These are phyloP conservation scores for Sporobolus alterniflorus DNA, from an alignment of 202 grass and related monocot genomes.

Conservation along the genomic window DNA sequence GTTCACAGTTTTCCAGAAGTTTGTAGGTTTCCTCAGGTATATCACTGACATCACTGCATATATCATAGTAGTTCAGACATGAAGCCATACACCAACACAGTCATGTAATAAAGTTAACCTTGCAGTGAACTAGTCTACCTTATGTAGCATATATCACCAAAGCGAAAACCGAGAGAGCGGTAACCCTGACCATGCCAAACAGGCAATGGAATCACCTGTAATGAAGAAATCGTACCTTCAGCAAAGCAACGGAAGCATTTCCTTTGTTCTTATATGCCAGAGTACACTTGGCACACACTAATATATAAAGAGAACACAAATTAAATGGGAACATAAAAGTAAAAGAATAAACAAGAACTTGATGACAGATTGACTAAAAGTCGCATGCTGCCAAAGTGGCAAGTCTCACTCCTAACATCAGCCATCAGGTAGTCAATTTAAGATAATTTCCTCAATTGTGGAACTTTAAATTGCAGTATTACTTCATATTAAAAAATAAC, in stretches of 20 bases:
- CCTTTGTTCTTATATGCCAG: neutral
- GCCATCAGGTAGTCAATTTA: neutral
- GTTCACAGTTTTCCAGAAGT: conserved; percentile 84
- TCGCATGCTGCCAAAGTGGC: neutral
- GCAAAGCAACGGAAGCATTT: conserved; percentile 20
- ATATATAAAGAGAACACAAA: conserved; percentile 3
- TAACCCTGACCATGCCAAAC: conserved; percentile 95
- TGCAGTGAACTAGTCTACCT: conserved; percentile 57
- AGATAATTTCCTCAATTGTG: neutral
- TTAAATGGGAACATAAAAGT: neutral
- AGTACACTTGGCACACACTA: neutral
- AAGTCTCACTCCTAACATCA: conserved; percentile 16
- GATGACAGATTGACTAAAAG: neutral
- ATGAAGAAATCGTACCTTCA: conserved; percentile 26
- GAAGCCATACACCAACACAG: neutral
- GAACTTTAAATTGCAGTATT: conserved; percentile 6
- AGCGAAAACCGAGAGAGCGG: conserved; percentile 93
- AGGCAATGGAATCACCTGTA: conserved; percentile 90
- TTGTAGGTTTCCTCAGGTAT: conserved; percentile 97
- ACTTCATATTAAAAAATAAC: conserved; percentile 15
- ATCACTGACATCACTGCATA: conserved; percentile 87
- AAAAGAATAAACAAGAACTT: neutral
- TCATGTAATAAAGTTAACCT: conserved; percentile 27
- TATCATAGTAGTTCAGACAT: conserved; percentile 38
- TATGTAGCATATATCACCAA: conserved; percentile 90